Percentiles rank a stretch among this genome's conserved stretches.
Evolutionary conservation across 2,329 filamentous ascomycete species (phyloP).

Genomic region (Triangularia verruculosa): DNA sequence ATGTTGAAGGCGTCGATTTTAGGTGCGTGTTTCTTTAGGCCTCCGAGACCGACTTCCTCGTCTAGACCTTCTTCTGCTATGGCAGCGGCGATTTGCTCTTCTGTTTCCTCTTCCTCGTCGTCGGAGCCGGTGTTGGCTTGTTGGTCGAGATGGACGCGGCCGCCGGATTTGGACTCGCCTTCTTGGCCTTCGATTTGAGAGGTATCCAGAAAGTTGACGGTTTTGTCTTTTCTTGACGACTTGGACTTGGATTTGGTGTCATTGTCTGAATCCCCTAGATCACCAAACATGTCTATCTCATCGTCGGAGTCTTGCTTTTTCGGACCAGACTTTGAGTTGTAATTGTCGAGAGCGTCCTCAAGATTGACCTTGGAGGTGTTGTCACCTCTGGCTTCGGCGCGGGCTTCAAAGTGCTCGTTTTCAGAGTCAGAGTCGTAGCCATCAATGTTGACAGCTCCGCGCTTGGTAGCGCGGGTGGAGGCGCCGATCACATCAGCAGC

Average conservation of each 20-base stretch:
- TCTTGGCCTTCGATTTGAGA: constrained; percentile 77
- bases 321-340: constrained; percentile 37
- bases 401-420: constrained; percentile 81
- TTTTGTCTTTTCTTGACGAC: constrained; percentile 58
- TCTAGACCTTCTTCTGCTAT: constrained; percentile 75
- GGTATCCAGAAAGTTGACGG: constrained; percentile 58
- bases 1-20: constrained; percentile 97
- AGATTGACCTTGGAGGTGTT: constrained; percentile 42
- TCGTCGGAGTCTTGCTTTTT: constrained; percentile 52
- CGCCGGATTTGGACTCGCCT: constrained; percentile 67
- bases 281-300: constrained; percentile 84
- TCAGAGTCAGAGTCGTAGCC: constrained; percentile 94
- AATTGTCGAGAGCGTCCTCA: constrained; percentile 53
- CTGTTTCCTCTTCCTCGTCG: constrained; percentile 63
- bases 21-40: constrained; percentile 88
- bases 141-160: constrained; percentile 62
- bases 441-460: constrained; percentile 92
- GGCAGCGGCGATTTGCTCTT: constrained; percentile 71
- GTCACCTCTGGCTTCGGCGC: constrained; percentile 54
- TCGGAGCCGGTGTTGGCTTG: constrained; percentile 42
- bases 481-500: constrained; percentile 92
- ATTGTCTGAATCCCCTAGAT: constrained; percentile 47
- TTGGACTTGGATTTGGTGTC: constrained; percentile 8
- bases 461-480: constrained; percentile 71
- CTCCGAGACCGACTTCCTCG: constrained; percentile 84